Percentiles rank a stretch among this genome's conserved stretches.
phyloP scores from a whole-genome alignment of 257 asterid genomes.

The Solanum phureja region DNA sequence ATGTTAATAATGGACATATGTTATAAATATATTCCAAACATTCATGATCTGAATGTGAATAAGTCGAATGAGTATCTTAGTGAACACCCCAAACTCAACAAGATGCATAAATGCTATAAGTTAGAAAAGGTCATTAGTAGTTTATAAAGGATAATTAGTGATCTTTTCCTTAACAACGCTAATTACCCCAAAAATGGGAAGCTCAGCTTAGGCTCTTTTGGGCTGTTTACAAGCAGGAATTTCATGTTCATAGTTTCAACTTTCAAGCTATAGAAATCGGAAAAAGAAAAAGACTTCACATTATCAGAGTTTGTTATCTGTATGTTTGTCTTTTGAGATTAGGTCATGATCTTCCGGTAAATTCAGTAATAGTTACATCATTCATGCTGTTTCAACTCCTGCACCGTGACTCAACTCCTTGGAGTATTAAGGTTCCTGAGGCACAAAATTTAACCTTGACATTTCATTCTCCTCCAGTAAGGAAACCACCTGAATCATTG shows the following conservation, averaged over 20 bases:
- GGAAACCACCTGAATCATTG: conserved; percentile 20
- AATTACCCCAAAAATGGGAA: not conserved
- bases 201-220: not conserved
- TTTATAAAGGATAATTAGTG: not conserved
- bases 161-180: not conserved
- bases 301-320: not conserved
- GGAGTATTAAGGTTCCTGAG: conserved; percentile 32
- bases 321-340: not conserved
- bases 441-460: conserved; percentile 5
- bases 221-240: not conserved
- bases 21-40: not conserved
- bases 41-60: not conserved
- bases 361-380: not conserved
- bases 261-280: not conserved
- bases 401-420: not conserved
- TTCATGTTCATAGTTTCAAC: not conserved
- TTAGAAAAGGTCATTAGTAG: not conserved
- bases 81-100: not conserved
- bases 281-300: not conserved
- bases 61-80: not conserved
- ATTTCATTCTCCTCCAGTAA: conserved; percentile 24
- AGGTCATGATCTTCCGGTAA: not conserved
- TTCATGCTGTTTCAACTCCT: not conserved
- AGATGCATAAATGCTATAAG: not conserved
- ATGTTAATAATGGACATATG: too few relatives aligned